phyloP scores from a whole-genome alignment of 371 early-diverging fungal genomes.

The Rhizopus sp. region DNA sequence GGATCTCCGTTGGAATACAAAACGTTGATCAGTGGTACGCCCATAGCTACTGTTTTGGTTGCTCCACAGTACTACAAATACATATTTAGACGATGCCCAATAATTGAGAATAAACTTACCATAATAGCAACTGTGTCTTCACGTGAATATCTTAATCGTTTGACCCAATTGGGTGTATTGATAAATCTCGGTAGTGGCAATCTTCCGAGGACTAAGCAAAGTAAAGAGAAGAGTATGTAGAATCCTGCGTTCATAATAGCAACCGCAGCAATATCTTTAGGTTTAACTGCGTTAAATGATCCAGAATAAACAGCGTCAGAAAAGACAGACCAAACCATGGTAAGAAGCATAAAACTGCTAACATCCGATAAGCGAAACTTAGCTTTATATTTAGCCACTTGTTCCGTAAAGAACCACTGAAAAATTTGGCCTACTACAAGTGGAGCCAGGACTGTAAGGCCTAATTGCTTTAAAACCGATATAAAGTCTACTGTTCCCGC shows the following conservation, averaged over 20 bases:
- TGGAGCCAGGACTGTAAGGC: slow-evolving; percentile 65
- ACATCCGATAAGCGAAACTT: slow-evolving; percentile 60
- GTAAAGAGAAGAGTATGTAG: slow-evolving; percentile 47
- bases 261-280: slow-evolving; percentile 60
- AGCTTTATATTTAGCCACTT: slow-evolving; percentile 52
- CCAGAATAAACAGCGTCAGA: slow-evolving; percentile 70
- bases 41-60: slow-evolving; percentile 79
- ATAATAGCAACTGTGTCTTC: slow-evolving; percentile 63
- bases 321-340: slow-evolving; percentile 77
- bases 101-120: slow-evolving; percentile 24
- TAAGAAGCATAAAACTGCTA: slow-evolving; percentile 61
- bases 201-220: slow-evolving; percentile 44
- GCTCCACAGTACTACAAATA: slow-evolving; percentile 60
- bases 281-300: slow-evolving; percentile 51
- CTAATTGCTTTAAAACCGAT: slow-evolving; percentile 59
- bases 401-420: slow-evolving; percentile 57
- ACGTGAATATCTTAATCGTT: slow-evolving; percentile 44
- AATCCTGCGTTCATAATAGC: slow-evolving; percentile 55
- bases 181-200: slow-evolving; percentile 37
- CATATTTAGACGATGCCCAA: not conserved
- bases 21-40: slow-evolving; percentile 77
- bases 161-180: slow-evolving; percentile 23
- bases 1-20: slow-evolving; percentile 57
- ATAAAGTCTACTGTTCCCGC: slow-evolving; percentile 53
- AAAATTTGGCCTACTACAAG: slow-evolving; percentile 68